These are phyloP conservation scores for Dactylellina sp. DNA, from an alignment of 2,329 filamentous ascomycete genomes.

Conservation along the genomic window DNA sequence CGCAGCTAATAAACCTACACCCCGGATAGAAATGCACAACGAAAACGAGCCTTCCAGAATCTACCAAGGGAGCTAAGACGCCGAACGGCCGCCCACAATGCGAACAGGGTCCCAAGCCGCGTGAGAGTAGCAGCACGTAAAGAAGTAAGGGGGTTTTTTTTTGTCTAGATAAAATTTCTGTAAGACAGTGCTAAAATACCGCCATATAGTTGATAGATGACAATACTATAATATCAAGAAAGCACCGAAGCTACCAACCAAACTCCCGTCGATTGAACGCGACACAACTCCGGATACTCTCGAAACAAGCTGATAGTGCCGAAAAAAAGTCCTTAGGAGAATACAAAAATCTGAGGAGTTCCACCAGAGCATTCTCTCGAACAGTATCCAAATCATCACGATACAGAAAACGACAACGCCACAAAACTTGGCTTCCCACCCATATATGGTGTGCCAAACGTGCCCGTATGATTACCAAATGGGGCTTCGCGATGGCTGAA, in stretches of 20 bases:
- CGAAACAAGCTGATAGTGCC: background rate
- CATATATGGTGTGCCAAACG: constrained; percentile 94
- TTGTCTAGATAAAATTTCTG: background rate
- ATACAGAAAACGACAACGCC: constrained; percentile 84
- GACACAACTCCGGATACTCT: constrained; percentile 59
- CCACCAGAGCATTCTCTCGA: constrained; percentile 69
- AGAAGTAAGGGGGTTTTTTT: constrained; percentile 58
- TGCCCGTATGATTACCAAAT: constrained; percentile 84
- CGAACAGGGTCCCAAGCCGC: constrained; percentile 84
- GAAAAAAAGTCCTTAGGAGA: too few relatives aligned
- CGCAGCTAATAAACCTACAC: background rate
- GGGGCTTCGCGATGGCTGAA: constrained; percentile 87
- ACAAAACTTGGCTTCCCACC: constrained; percentile 94
- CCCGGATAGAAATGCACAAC: constrained; percentile 33
- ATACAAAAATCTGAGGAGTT: background rate
- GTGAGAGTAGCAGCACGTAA: constrained; percentile 67
- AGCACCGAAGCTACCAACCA: constrained; percentile 37
- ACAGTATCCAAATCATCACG: constrained; percentile 68
- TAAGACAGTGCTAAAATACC: background rate
- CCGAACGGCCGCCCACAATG: constrained; percentile 94
- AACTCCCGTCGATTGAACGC: constrained; percentile 60
- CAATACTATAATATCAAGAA: constrained; percentile 32
- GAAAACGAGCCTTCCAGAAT: constrained; percentile 83
- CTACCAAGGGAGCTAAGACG: constrained; percentile 86
- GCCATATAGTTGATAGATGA: constrained; percentile 36